phyloP scores from a whole-genome alignment of 768 basidiomycete genomes.

The Chalciporus chontae region DNA sequence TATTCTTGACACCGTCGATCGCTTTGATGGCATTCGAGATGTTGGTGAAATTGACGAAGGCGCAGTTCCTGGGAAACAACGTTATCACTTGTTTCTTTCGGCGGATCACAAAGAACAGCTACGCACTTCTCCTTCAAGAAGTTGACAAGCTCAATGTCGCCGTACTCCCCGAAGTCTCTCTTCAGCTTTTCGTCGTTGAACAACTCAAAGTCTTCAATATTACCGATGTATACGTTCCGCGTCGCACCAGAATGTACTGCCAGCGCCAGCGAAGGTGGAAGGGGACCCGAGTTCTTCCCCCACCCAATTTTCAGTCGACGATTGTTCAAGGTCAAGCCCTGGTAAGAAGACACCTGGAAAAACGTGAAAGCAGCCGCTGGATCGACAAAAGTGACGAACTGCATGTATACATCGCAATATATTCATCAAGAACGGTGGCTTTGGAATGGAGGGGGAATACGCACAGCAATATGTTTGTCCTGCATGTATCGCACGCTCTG shows the following conservation, averaged over 20 bases:
- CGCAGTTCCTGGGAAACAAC: constrained; percentile 67
- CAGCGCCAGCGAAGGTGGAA: constrained; percentile 78
- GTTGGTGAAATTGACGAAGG: constrained; percentile 95
- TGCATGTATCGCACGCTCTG: constrained; percentile 95
- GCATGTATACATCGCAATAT: not conserved
- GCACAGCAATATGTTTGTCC: constrained; percentile 94
- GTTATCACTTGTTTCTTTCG: not conserved
- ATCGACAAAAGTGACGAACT: constrained; percentile 97
- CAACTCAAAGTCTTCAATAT: constrained; percentile 91
- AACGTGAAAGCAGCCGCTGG: constrained; percentile 91
- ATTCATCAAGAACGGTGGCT: not conserved
- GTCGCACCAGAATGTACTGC: constrained; percentile 93
- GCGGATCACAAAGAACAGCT: constrained; percentile 24
- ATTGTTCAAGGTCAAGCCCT: constrained; percentile 89
- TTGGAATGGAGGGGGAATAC: constrained; percentile 27
- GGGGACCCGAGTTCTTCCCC: constrained; percentile 93
- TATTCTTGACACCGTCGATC: constrained; percentile 92
- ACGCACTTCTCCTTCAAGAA: constrained; percentile 91
- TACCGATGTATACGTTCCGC: constrained; percentile 94
- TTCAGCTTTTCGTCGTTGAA: constrained; percentile 89
- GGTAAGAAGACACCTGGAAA: constrained; percentile 87
- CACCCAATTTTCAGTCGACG: constrained; percentile 95
- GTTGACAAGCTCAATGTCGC: constrained; percentile 96
- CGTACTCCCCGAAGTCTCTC: constrained; percentile 92
- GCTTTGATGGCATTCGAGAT: constrained; percentile 96